These are phyloP conservation scores for Conticribra weissflogii DNA, from an alignment of 108 stramenopile species.

Conservation along the genomic window DNA sequence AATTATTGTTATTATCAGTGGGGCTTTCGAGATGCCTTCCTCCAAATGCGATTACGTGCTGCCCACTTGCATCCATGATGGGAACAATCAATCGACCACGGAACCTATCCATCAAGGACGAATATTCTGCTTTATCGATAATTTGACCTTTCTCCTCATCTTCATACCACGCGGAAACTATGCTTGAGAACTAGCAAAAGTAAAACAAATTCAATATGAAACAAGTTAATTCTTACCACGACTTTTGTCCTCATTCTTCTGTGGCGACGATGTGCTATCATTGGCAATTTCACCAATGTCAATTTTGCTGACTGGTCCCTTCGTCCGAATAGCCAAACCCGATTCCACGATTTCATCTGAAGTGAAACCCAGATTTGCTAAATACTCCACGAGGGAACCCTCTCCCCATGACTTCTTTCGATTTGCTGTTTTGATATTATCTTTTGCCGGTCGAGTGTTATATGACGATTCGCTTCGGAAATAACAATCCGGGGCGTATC, in stretches of 20 bases:
- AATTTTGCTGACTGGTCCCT: too few species aligned
- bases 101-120: constrained; percentile 78
- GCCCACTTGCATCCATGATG: constrained; percentile 73
- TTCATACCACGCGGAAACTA: too few species aligned
- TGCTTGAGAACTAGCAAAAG: too few species aligned
- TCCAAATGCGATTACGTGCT: constrained; percentile 75
- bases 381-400: constrained; percentile 81
- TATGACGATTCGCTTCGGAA: constrained; percentile 39
- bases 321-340: constrained; percentile 78
- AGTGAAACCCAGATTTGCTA: constrained; percentile 68
- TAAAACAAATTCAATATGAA: too few species aligned
- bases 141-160: constrained; percentile 15
- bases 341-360: constrained; percentile 83
- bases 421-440: constrained; percentile 10
- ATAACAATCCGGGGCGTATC: constrained; percentile 91
- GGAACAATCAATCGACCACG: constrained; percentile 78
- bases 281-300: too few species aligned
- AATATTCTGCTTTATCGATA: constrained; percentile 30
- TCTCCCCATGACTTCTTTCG: constrained; percentile 50
- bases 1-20: background rate
- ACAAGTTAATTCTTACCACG: too few species aligned
- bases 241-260: too few species aligned
- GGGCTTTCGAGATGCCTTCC: constrained; percentile 60
- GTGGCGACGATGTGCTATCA: too few species aligned
- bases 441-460: background rate